These are phyloP conservation scores for Amanita molliuscula DNA, from an alignment of 768 basidiomycete genomes.

Conservation along the genomic window DNA sequence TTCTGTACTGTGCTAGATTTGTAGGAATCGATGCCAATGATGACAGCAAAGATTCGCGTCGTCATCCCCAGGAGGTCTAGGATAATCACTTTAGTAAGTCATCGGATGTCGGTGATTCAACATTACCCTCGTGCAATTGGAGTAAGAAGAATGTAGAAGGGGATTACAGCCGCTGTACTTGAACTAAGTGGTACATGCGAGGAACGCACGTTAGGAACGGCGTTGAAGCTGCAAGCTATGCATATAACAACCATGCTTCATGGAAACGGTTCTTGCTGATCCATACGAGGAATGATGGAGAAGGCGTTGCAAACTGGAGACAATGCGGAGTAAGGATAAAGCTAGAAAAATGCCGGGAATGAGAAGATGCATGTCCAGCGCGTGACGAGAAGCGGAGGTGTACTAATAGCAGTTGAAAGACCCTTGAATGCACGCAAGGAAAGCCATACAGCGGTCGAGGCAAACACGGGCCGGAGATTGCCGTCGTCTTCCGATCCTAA, in stretches of 20 bases:
- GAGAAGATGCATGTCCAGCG: background rate
- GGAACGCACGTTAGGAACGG: background rate
- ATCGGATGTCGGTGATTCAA: background rate
- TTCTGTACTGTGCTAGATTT: constrained; percentile 57
- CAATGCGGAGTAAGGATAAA: background rate
- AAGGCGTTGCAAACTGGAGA: constrained; percentile 1
- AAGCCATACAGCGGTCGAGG: too few relatives aligned
- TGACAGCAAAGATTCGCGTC: constrained; percentile 46
- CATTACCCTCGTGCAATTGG: background rate
- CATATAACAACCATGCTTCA: background rate
- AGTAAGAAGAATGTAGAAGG: background rate
- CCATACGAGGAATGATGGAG: background rate
- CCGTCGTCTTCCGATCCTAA: background rate
- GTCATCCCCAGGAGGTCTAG: constrained; percentile 12
- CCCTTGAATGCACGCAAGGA: too few relatives aligned
- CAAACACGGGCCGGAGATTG: too few relatives aligned
- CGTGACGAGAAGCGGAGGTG: background rate
- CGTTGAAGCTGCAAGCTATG: background rate
- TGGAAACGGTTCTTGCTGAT: background rate
- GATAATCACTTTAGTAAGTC: background rate
- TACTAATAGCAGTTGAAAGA: too few relatives aligned
- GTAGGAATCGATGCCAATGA: constrained; percentile 64
- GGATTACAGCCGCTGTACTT: background rate
- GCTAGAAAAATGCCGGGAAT: background rate
- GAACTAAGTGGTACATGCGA: background rate